Conservation (phyloP, 2,329 filamentous ascomycete genomes). For the Aspergillus unguis region DNA sequence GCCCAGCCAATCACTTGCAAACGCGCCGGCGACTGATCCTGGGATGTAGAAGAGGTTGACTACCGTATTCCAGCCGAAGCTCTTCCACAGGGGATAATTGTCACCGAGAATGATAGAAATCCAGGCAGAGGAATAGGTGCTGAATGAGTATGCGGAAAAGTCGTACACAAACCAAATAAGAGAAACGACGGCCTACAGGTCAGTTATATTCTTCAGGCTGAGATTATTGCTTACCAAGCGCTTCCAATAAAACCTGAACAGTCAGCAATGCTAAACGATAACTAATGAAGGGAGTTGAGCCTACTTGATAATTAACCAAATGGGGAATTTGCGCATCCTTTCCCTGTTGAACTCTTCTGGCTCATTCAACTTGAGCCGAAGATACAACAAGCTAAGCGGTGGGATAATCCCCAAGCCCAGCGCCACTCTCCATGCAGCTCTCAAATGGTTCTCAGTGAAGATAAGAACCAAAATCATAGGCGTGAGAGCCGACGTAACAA, state of each 20-base stretch:
- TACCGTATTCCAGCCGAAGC: slow-evolving; percentile 84
- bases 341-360: slow-evolving; percentile 72
- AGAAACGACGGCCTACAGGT: slow-evolving; percentile 55
- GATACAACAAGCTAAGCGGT: slow-evolving; percentile 65
- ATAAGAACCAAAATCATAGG: slow-evolving; percentile 64
- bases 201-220: background rate
- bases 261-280: background rate
- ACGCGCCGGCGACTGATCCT: slow-evolving; percentile 73
- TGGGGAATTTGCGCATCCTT: slow-evolving; percentile 62
- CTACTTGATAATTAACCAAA: slow-evolving; percentile 44
- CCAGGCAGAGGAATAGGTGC: slow-evolving; percentile 72
- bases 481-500: slow-evolving; percentile 75
- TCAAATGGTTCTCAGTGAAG: slow-evolving; percentile 60
- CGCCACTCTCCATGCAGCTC: slow-evolving; percentile 76
- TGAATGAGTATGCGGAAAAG: slow-evolving; percentile 81
- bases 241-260: slow-evolving; percentile 64
- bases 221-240: slow-evolving; percentile 50
- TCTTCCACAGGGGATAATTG: slow-evolving; percentile 63
- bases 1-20: slow-evolving; percentile 73
- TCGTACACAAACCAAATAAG: slow-evolving; percentile 85
- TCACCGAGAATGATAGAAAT: slow-evolving; percentile 59
- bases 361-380: slow-evolving; percentile 72
- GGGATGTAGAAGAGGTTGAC: slow-evolving; percentile 88
- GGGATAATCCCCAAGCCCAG: slow-evolving; percentile 77
- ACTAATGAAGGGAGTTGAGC: background rate